Evolutionary conservation across 2,329 filamentous ascomycete genomes (phyloP).

Genomic region (Rosellinia necatrix): DNA sequence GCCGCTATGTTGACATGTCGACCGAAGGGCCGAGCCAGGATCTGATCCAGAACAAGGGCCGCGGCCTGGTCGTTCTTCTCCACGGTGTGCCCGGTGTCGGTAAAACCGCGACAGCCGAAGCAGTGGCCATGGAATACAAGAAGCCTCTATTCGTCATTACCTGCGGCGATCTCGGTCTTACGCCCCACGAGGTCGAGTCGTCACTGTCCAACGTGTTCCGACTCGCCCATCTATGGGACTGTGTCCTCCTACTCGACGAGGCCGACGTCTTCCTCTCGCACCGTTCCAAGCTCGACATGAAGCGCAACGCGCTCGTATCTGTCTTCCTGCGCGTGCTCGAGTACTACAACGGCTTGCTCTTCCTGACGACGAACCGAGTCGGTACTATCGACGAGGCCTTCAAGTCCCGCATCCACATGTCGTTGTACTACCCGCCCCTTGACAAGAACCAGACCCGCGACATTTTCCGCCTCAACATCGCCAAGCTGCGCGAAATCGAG

Average conservation of each 20-base stretch:
- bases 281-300: conserved; percentile 39
- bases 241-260: conserved; percentile 38
- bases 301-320: conserved; percentile 43
- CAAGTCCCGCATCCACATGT: conserved; percentile 48
- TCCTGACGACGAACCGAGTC: conserved; percentile 52
- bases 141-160: conserved; percentile 56
- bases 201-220: conserved; percentile 50
- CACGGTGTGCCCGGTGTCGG: conserved; percentile 55
- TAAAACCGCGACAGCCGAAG: conserved; percentile 54
- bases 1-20: conserved; percentile 38
- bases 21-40: conserved; percentile 43
- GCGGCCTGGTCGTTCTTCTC: conserved; percentile 50
- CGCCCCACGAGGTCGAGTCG: conserved; percentile 47
- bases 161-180: conserved; percentile 53
- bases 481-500: conserved; percentile 45
- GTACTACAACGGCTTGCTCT: conserved; percentile 48
- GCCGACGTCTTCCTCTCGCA: conserved; percentile 39
- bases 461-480: conserved; percentile 48
- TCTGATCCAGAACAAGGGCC: conserved; percentile 51
- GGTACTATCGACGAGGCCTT: conserved; percentile 51
- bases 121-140: conserved; percentile 46
- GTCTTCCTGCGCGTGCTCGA: conserved; percentile 48
- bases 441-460: conserved; percentile 46
- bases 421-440: conserved; percentile 44
- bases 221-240: conserved; percentile 44